A percentile compares a stretch with the other conserved stretches of the same genome.
Evolutionary conservation across 2,329 filamentous ascomycete species (phyloP).

Genomic region (Dactylellina cionopaga): DNA sequence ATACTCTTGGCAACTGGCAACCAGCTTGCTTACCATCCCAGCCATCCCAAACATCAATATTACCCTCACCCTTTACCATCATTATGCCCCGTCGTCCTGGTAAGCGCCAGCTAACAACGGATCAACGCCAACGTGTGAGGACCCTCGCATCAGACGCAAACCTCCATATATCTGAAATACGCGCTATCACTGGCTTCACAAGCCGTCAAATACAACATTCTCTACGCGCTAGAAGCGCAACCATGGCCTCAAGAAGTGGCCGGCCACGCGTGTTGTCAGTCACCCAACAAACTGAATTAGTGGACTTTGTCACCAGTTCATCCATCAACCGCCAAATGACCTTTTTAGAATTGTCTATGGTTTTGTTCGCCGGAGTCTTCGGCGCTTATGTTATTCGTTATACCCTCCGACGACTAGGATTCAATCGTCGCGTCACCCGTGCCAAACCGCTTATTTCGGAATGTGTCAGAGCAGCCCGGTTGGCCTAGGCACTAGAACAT

Average conservation of each 20-base stretch:
- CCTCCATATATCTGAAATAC: no score
- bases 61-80: no score
- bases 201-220: neutral
- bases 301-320: no score
- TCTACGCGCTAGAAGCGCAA: neutral
- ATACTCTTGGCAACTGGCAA: no score
- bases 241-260: neutral
- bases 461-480: neutral
- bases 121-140: no score
- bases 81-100: no score
- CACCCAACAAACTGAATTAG: no score
- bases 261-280: neutral
- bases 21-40: no score
- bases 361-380: neutral
- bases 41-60: no score
- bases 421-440: neutral
- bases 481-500: constrained; percentile 27
- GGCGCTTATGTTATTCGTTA: constrained; percentile 14
- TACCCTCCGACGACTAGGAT: constrained; percentile 24
- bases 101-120: no score
- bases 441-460: neutral
- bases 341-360: neutral
- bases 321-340: constrained; percentile 62
- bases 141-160: no score
- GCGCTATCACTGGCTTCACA: no score